A percentile compares a stretch with the other conserved stretches of the same genome.
phyloP scores from a whole-genome alignment of 176 grass and related monocot genomes.

The Rhynchospora pubera region DNA sequence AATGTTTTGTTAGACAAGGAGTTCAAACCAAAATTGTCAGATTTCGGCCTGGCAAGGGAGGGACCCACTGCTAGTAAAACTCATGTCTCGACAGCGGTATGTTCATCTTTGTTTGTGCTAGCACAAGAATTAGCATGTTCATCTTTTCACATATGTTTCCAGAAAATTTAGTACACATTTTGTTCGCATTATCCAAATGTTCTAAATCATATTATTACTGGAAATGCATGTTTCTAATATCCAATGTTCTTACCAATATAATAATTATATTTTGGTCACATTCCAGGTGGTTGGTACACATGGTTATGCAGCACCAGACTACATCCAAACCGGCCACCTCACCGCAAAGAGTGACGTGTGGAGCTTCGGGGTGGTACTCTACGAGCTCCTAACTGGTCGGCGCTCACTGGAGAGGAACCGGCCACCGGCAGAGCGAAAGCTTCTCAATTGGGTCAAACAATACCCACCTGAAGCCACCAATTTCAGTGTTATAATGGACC shows the following conservation, averaged over 20 bases:
- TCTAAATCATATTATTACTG: neutral
- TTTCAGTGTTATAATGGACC: constrained; percentile 69
- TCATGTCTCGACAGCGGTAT: constrained; percentile 75
- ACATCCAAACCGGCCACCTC: constrained; percentile 86
- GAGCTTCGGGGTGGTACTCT: constrained; percentile 82
- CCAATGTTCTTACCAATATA: neutral
- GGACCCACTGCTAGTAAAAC: constrained; percentile 62
- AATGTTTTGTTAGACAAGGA: constrained; percentile 71
- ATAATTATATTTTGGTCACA: neutral
- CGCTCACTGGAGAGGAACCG: constrained; percentile 54
- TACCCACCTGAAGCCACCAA: constrained; percentile 38
- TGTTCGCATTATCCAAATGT: neutral
- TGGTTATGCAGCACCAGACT: constrained; percentile 92
- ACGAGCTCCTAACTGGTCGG: constrained; percentile 78
- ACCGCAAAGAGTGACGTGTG: constrained; percentile 79
- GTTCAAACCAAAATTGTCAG: constrained; percentile 71
- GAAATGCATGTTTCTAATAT: neutral
- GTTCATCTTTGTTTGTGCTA: neutral
- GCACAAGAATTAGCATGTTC: neutral
- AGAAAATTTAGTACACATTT: neutral
- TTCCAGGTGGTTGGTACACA: constrained; percentile 73
- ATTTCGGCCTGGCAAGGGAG: constrained; percentile 79
- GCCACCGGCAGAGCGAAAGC: constrained; percentile 57
- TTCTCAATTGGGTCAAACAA: constrained; percentile 55
- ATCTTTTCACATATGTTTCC: neutral